phyloP scores from a whole-genome alignment of 352 stramenopile species.

The Phytophthora ramorum region DNA sequence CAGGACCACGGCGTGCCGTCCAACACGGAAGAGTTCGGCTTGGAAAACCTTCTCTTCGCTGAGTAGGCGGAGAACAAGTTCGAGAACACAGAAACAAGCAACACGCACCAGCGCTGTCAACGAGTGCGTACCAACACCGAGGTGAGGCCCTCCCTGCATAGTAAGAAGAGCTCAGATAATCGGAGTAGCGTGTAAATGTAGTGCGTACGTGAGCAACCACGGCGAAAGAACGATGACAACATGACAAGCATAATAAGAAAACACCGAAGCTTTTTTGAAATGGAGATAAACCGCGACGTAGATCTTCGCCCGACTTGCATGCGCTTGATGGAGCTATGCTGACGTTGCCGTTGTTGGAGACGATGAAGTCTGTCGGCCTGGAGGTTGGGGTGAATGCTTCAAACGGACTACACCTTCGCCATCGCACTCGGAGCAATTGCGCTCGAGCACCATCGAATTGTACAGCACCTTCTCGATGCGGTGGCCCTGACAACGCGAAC shows the following conservation, averaged over 20 bases:
- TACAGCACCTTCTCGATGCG: constrained; percentile 67
- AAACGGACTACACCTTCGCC: constrained; percentile 56
- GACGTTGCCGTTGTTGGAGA: constrained; percentile 2
- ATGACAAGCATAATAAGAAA: constrained; percentile 11
- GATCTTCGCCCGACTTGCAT: no score
- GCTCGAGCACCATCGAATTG: constrained; percentile 61
- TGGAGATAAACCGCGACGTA: constrained; percentile 1
- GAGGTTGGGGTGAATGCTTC: not conserved
- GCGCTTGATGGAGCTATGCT: not conserved
- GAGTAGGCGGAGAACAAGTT: constrained; percentile 40
- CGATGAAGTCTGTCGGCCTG: not conserved
- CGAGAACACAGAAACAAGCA: not conserved
- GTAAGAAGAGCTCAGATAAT: constrained; percentile 17
- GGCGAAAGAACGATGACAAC: not conserved
- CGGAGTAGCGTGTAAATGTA: constrained; percentile 40
- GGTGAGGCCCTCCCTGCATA: constrained; percentile 4
- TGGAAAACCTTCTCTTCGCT: constrained; percentile 74
- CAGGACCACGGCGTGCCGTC: constrained; percentile 51
- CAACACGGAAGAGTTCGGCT: constrained; percentile 63
- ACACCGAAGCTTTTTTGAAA: constrained; percentile 26
- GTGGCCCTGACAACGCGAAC: constrained; percentile 58
- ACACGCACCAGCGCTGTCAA: constrained; percentile 3
- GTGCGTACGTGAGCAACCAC: constrained; percentile 26
- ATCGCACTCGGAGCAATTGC: constrained; percentile 58
- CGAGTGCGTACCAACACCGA: constrained; percentile 27